Evolutionary conservation across 306 rosid species (phyloP), one percentile per base, ranked within the genome.

Genomic region (Fagus crenata): DNA sequence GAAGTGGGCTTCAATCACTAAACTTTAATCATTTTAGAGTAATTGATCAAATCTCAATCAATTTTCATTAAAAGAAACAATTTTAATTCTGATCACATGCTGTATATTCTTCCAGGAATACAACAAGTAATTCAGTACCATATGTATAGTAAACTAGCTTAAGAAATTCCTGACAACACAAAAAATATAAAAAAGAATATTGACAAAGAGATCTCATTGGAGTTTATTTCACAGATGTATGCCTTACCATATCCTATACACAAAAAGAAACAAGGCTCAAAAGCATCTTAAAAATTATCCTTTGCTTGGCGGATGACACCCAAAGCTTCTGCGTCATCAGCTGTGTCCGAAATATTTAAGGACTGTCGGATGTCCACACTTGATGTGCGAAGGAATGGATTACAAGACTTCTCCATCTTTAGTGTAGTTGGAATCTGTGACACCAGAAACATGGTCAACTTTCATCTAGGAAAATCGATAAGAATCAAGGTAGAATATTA

Each of bases 351-450:
- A 76, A 92, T 89, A 18, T 86, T 88, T 80, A 95, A 78, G 3
- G 82, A 85, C 61, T 53, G 89, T 53, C 97, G 92, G 69, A 95
- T 92, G 78, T 92, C 89, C 9, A 49, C 32, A 75, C 97, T 92
- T 49, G 84, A 75, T 8, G 87, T 80, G 32, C 99, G 99, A 81
- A 95, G 97, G 83, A 95, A 95, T 4, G 99, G 99, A 81, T 92
- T 95, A 87, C 99, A 95, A 49, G 93, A 83, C 85, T 92, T 92
- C 84, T 95, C 99, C 75, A 75, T 59, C 88, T 89, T 90, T 42
- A 92, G 71, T 7, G 89, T 86, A 42, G 97, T 84, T 71, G 97
- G 99, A 81, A 95, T 86, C 97, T 95, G 86, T n/a, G 39, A 81
- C 63, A 81, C 33, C 67, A 31, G 6, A 71, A 63, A 4, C 31